These are phyloP conservation scores for Lasiodiplodia gonubiensis DNA, from an alignment of 2,329 filamentous ascomycete species.

Conservation along the genomic window DNA sequence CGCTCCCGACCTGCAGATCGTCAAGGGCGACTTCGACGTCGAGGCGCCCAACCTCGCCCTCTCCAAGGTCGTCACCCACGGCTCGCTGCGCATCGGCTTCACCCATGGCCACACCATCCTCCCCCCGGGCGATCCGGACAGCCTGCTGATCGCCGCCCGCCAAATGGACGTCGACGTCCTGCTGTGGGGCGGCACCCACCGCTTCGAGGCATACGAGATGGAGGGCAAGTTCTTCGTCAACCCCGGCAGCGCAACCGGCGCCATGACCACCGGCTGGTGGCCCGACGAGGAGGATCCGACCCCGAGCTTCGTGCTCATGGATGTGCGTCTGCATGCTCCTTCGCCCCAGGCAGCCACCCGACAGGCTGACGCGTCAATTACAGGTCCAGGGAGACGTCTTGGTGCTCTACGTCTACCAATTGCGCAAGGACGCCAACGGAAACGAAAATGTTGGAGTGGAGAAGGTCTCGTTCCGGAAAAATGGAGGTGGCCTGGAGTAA, in stretches of 20 bases:
- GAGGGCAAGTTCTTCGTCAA: constrained; percentile 76
- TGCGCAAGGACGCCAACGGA: constrained; percentile 59
- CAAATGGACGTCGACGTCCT: constrained; percentile 75
- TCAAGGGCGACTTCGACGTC: constrained; percentile 73
- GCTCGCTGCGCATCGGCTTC: constrained; percentile 70
- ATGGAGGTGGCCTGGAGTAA: constrained; percentile 47
- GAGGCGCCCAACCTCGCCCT: constrained; percentile 69
- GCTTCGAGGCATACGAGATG: constrained; percentile 74
- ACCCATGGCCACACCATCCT: constrained; percentile 75
- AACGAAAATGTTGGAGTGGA: constrained; percentile 61
- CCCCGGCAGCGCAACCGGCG: constrained; percentile 70
- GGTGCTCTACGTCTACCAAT: constrained; percentile 87
- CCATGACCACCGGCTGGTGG: constrained; percentile 66
- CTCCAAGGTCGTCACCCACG: constrained; percentile 73
- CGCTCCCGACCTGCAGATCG: constrained; percentile 69
- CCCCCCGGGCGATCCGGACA: constrained; percentile 70
- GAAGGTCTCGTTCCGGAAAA: constrained; percentile 62
- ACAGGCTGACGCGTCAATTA: constrained; percentile 17
- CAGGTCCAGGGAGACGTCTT: constrained; percentile 95
- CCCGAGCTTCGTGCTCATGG: constrained; percentile 96
- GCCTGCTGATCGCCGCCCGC: constrained; percentile 68
- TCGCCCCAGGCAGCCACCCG: constrained; percentile 17
- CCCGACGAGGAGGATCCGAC: constrained; percentile 68
- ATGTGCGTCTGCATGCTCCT: constrained; percentile 69
- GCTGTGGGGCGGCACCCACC: constrained; percentile 72